Conservation (phyloP, 495 filamentous ascomycete genomes). For the Podospora fimiseda region DNA sequence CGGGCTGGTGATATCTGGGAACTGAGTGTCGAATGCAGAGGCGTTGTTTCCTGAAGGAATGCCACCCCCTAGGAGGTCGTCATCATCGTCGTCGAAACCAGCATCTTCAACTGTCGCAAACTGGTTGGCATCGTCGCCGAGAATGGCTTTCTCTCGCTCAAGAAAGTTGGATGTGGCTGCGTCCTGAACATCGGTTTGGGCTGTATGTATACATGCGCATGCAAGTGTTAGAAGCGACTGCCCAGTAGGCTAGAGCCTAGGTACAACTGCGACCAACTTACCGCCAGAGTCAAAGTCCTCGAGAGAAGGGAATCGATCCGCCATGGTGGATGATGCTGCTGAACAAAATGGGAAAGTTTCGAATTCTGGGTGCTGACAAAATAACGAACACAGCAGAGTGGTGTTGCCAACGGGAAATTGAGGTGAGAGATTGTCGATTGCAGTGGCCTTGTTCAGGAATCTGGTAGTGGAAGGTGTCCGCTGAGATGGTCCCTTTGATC, state of each 20-base stretch:
- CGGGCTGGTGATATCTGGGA: slow-evolving; percentile 71
- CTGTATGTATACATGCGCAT: slow-evolving; percentile 10
- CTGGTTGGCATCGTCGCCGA: slow-evolving; percentile 88
- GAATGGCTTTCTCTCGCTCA: slow-evolving; percentile 74
- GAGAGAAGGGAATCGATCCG: slow-evolving; percentile 91
- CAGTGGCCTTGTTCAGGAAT: neutral
- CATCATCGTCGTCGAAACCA: slow-evolving; percentile 58
- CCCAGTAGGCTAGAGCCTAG: slow-evolving; percentile 5
- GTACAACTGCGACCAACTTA: slow-evolving; percentile 29
- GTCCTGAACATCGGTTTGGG: slow-evolving; percentile 42
- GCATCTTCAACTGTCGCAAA: slow-evolving; percentile 77
- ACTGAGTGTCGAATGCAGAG: slow-evolving; percentile 75
- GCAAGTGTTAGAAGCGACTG: slow-evolving; percentile 23
- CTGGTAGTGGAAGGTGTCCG: slow-evolving; percentile 2
- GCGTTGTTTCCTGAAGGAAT: slow-evolving; percentile 48
- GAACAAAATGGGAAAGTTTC: neutral
- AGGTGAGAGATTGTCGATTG: neutral
- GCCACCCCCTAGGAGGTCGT: slow-evolving; percentile 70
- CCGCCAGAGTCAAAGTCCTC: slow-evolving; percentile 92
- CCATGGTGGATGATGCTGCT: slow-evolving; percentile 52
- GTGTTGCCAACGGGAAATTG: neutral
- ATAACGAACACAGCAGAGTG: neutral
- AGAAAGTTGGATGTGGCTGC: slow-evolving; percentile 69
- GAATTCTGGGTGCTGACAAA: neutral
- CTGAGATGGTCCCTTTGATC: slow-evolving; percentile 6